Percentiles rank a stretch among this genome's conserved stretches.
These are phyloP conservation scores for Xylariaceae sp. DNA, from an alignment of 2,329 filamentous ascomycete genomes.

Conservation along the genomic window DNA sequence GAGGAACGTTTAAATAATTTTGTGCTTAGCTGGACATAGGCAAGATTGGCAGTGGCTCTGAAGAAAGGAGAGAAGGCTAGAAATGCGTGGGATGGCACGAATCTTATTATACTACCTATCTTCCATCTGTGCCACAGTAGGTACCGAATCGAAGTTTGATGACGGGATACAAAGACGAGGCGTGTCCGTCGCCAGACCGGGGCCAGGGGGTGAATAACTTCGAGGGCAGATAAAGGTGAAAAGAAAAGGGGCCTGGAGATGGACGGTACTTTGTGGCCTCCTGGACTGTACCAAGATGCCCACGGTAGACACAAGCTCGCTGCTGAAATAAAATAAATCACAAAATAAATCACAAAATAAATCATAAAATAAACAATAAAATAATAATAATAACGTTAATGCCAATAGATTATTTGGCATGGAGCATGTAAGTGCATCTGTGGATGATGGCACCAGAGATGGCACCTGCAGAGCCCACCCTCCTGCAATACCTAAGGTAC, in stretches of 20 bases:
- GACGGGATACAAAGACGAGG: slow-evolving; percentile 20
- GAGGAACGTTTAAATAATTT: not conserved
- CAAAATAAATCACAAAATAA: not conserved
- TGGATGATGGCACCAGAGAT: not conserved
- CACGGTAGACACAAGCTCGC: not conserved
- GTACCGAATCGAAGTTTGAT: slow-evolving; percentile 22
- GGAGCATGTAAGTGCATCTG: slow-evolving; percentile 1
- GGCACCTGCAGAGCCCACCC: slow-evolving; percentile 10
- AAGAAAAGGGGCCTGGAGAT: not conserved
- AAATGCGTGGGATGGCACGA: slow-evolving; percentile 17
- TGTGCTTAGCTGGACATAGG: not conserved
- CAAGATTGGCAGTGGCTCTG: slow-evolving; percentile 16
- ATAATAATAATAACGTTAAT: slow-evolving; percentile 9
- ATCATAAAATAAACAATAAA: not conserved
- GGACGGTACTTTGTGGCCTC: not conserved
- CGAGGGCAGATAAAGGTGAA: slow-evolving; percentile 6
- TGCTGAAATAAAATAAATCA: not conserved
- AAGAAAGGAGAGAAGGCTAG: slow-evolving; percentile 9
- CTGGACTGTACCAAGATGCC: not conserved
- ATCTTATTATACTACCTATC: slow-evolving; percentile 23
- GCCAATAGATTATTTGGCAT: slow-evolving; percentile 13
- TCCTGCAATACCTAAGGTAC: not conserved
- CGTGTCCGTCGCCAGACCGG: slow-evolving; percentile 19
- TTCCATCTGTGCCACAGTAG: slow-evolving; percentile 8
- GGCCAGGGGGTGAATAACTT: slow-evolving; percentile 10